Percentiles rank a stretch among this genome's conserved stretches.
These are phyloP conservation scores for Rhinocladiella mackenziei DNA, from an alignment of 2,329 filamentous ascomycete species.

Conservation along the genomic window DNA sequence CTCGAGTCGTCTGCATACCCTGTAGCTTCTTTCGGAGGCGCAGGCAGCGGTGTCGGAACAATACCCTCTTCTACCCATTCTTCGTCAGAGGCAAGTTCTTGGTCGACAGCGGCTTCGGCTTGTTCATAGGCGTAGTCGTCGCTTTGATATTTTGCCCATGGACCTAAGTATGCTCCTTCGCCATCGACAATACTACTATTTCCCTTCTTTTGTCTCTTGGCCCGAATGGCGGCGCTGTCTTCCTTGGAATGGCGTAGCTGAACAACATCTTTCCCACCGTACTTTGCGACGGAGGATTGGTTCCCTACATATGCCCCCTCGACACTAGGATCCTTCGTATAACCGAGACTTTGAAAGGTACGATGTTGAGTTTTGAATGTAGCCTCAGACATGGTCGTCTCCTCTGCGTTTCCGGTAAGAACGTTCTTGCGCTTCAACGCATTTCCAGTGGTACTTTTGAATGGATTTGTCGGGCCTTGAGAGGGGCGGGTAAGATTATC, in stretches of 20 bases:
- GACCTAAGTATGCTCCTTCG: constrained; percentile 82
- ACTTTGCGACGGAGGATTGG: constrained; percentile 42
- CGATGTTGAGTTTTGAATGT: constrained; percentile 85
- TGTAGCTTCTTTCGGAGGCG: constrained; percentile 50
- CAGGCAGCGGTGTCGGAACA: constrained; percentile 47
- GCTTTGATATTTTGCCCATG: constrained; percentile 81
- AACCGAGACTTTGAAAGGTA: constrained; percentile 65
- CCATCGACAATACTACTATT: constrained; percentile 80
- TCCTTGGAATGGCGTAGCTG: constrained; percentile 63
- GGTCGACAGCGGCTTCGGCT: constrained; percentile 62
- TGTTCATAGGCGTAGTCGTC: constrained; percentile 69
- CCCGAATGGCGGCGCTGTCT: constrained; percentile 61
- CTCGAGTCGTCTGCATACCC: constrained; percentile 55
- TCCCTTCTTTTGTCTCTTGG: constrained; percentile 80
- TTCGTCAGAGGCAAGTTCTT: constrained; percentile 70
- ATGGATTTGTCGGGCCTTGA: constrained; percentile 70
- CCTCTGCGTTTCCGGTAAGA: constrained; percentile 79
- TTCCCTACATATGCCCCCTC: constrained; percentile 48
- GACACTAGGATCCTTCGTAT: constrained; percentile 47
- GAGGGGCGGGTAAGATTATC: constrained; percentile 64
- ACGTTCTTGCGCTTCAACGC: constrained; percentile 73
- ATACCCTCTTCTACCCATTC: constrained; percentile 75
- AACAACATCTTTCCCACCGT: constrained; percentile 51
- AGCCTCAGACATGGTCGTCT: constrained; percentile 84
- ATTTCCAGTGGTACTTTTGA: constrained; percentile 57